Base-by-base conservation (phyloP, 2,329 filamentous ascomycete species). In the Trichoderma endophyticum region DNA sequence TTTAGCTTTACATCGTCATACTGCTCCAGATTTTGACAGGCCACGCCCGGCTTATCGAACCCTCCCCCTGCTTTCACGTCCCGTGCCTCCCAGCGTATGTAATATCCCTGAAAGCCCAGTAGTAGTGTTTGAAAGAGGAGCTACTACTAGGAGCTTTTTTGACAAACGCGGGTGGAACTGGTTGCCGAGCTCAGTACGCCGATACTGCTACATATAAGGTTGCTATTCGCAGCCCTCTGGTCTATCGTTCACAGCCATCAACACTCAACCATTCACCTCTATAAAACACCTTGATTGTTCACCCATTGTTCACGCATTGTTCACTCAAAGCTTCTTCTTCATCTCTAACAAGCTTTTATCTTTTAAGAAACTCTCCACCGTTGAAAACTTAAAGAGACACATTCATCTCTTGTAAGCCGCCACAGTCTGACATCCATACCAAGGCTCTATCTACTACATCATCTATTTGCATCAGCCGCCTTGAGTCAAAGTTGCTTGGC, bases 321-420 rank as follows among this genome's bases (percentile, higher is more conserved):
- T 30, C 34, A 59, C 15, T 6, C 12, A 51, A n/a, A 43, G 12
- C 30, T 11, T 32, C n/a, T 26, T 26, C n/a, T 48, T n/a, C 15
- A 54, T 26, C 26, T 43, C 24, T 34, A 24, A 28, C 21, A 24
- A 57, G 12, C 30, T 21, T 57, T 66, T 36, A 6, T 56, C 6
- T 21, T 24, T 48, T 6, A 51, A 26, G 24, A 57, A 28, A 63
- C 21, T 21, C 48, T 56, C 26, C 59, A 21, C 24, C 24, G 12
- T 30, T 34, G 24, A 54, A 63, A 69, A 60, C 28, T 60, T 61
- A 61, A 69, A 69, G 66, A 59, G 28, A 54, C 68, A 18, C 59
- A 11, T 63, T 63, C 21, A 43, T 56, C 59, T 70, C 68, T 34
- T 63, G 68, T 70, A 61, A 62, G 60, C 60, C 59, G 68, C 68